A percentile compares a stretch with the other conserved stretches of the same genome.
phyloP scores from a whole-genome alignment of 169 alveolate genomes.

The Plasmodium vinckei region DNA sequence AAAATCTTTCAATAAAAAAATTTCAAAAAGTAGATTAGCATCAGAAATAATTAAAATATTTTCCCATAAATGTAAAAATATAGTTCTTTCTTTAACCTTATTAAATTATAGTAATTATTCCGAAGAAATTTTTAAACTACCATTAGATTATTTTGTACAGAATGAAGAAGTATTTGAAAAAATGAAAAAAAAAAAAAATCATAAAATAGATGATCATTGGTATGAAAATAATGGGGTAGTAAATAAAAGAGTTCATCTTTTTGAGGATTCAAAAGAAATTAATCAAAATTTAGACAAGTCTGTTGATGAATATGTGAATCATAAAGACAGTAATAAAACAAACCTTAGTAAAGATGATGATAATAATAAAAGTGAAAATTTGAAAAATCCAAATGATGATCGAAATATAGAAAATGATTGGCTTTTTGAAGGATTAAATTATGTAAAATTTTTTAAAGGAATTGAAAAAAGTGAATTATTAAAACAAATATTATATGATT shows the following conservation, averaged over 20 bases:
- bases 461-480: conserved; percentile 30
- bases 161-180: conserved; percentile 43
- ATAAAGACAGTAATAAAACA: not conserved
- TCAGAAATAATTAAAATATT: conserved; percentile 60
- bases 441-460: conserved; percentile 65
- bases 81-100: conserved; percentile 39
- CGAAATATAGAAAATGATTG: conserved; percentile 14
- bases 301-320: no score
- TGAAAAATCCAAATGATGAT: not conserved
- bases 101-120: conserved; percentile 67
- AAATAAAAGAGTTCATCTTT: not conserved
- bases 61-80: conserved; percentile 43
- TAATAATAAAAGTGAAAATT: not conserved
- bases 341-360: not conserved
- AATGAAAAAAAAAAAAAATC: conserved; percentile 12
- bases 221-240: not conserved
- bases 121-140: conserved; percentile 39
- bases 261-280: not conserved
- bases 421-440: conserved; percentile 45
- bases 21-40: conserved; percentile 71
- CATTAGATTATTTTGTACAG: conserved; percentile 13
- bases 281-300: not conserved
- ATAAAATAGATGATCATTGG: not conserved
- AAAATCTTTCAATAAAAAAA: conserved; percentile 59
- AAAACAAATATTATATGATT: conserved; percentile 21